Evolutionary conservation across 2,329 filamentous ascomycete species (phyloP), one percentile per base, ranked within the genome.

Genomic region (Botryosphaeria dothidea): DNA sequence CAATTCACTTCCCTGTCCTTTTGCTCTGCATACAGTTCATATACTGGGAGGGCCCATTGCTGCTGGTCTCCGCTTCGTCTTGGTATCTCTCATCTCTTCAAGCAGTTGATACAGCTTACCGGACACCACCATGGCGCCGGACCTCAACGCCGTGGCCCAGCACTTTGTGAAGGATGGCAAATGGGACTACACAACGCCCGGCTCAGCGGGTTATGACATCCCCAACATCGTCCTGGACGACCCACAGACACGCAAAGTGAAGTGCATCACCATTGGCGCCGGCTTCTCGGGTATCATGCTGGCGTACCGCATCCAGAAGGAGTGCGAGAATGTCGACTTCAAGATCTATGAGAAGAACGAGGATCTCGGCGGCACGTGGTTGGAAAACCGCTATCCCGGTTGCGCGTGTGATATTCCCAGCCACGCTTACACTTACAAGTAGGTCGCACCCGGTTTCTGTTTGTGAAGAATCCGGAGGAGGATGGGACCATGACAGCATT

Each of bases 271-370:
- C 8, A 82, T 84, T 62, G 82, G 82, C 31, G 82, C 78, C 3
- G 82, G 82, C 5, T 74, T 83, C 1, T 79, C 78, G 9, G 81
- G 81, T 5, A 83, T 83, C 13, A 70, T 81, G 67, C 77, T 79
- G 70, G 80, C 81, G 67, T 82, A 83, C 63, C 72, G 78, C n/a
- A 80, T 83, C 54, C 80, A 83, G 68, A 77, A 82, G 73, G 58
- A 74, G 66, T 75, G 78, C 66, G 68, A 69, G 56, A 81, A 81
- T 66, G 75, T 84, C 11, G 82, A 83, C 36, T 79, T 80, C 69
- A 74, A 80, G 13, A 78, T 83, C 2, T 83, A 83, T 60, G 81
- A 83, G 68, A 82, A 82, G 71, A 83, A 83, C 61, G 67, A 72
- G 15, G 76, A 79, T 43, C 71, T 83, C 31, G 78, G 79, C 58